Conservation (phyloP, 306 rosid genomes). For the Chamaecrista fasciculata region DNA sequence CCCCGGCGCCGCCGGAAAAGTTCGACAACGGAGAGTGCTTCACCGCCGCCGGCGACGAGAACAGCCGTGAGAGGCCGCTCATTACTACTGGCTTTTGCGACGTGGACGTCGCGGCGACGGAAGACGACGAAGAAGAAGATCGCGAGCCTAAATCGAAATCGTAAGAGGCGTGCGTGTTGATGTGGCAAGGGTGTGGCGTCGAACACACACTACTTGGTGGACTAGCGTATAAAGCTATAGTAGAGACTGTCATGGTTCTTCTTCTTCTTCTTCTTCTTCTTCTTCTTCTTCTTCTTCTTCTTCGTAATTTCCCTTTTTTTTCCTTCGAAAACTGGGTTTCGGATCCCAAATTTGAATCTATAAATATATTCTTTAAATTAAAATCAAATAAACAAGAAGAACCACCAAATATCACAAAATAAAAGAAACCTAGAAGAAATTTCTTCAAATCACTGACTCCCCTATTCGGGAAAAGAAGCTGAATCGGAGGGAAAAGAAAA, state of each 20-base stretch:
- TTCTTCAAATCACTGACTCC: neutral
- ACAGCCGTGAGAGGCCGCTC: conserved; percentile 76
- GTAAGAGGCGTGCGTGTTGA: conserved; percentile 46
- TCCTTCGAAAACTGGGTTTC: neutral
- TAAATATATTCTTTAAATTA: neutral
- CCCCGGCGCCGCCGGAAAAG: conserved; percentile 54
- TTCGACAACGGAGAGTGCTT: conserved; percentile 53
- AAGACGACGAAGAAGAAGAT: conserved; percentile 44
- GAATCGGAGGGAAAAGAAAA: neutral
- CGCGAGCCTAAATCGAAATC: conserved; percentile 59
- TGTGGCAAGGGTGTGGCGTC: conserved; percentile 51
- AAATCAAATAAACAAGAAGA: neutral
- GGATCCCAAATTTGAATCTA: neutral
- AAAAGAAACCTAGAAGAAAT: conserved; percentile 4
- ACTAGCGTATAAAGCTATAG: conserved; percentile 61
- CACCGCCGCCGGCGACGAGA: conserved; percentile 66
- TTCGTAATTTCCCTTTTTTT: too few relatives aligned
- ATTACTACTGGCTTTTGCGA: conserved; percentile 47
- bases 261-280: neutral
- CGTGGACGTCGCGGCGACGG: conserved; percentile 44
- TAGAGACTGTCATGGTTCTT: conserved; percentile 54
- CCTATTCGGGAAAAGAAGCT: neutral
- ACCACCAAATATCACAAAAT: neutral
- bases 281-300: too few relatives aligned
- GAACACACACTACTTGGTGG: conserved; percentile 65